Percentiles rank a stretch among this genome's conserved stretches.
These are phyloP conservation scores for Pleurozium schreberi DNA, from an alignment of 225 moss, liverwort and hornwort genomes.

Conservation along the genomic window DNA sequence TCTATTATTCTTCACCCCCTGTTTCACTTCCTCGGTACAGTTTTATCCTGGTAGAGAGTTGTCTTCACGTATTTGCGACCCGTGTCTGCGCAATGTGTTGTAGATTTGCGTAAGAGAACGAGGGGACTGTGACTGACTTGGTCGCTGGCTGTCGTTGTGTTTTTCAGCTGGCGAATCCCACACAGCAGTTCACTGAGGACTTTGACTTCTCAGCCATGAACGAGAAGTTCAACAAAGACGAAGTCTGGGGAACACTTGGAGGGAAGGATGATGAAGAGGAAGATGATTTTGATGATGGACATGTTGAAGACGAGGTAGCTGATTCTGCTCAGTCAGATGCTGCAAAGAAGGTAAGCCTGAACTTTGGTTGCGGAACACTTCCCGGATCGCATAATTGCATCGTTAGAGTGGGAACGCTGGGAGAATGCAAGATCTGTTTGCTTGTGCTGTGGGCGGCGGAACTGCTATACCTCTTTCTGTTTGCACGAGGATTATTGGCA, in stretches of 20 bases:
- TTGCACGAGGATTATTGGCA: neutral
- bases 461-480: neutral
- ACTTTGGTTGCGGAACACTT: neutral
- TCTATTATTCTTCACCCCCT: neutral
- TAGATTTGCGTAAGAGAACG: neutral
- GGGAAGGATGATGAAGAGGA: conserved; percentile 78
- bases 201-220: conserved; percentile 98
- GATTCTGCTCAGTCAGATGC: conserved; percentile 46
- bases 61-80: neutral
- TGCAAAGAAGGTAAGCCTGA: conserved; percentile 51
- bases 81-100: neutral
- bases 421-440: neutral
- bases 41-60: neutral
- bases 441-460: neutral
- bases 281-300: conserved; percentile 46
- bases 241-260: conserved; percentile 98
- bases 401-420: neutral
- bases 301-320: conserved; percentile 44
- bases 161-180: conserved; percentile 58
- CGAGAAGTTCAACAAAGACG: conserved; percentile 95
- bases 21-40: neutral
- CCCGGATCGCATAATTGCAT: neutral
- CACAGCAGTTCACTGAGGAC: conserved; percentile 83
- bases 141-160: neutral
- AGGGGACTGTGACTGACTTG: neutral